Conservation (phyloP, 2,329 filamentous ascomycete species). For the Ceratocystis ficicola region DNA sequence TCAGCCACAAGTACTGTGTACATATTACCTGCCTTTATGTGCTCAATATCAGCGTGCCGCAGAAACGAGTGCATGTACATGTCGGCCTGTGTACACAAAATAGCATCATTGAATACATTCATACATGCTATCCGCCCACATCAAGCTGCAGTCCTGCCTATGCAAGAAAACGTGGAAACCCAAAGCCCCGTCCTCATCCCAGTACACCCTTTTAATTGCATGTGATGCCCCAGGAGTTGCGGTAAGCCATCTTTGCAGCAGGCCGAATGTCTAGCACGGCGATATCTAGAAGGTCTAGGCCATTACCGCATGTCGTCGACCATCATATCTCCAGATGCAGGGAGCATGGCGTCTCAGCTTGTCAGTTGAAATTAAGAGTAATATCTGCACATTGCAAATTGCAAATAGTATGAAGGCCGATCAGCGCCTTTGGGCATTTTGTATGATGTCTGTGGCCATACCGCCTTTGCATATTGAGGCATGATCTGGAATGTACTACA, state of each 20-base stretch:
- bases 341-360: too few species aligned
- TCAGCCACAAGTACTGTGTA: background rate
- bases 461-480: background rate
- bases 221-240: background rate
- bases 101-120: background rate
- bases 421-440: background rate
- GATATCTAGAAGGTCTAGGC: too few species aligned
- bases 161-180: background rate
- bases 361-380: too few species aligned
- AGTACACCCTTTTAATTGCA: background rate
- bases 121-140: background rate
- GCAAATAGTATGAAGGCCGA: background rate
- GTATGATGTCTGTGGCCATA: background rate
- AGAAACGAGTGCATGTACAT: background rate
- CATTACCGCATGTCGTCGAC: too few species aligned
- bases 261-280: too few species aligned
- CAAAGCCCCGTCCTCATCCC: background rate
- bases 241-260: background rate
- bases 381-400: background rate
- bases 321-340: background rate
- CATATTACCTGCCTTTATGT: background rate
- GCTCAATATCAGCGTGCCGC: background rate
- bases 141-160: background rate
- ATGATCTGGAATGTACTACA: conserved; percentile 1
- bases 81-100: background rate